Base-by-base conservation (phyloP, 2,329 filamentous ascomycete genomes). In the Cladophialophora carrionii region DNA sequence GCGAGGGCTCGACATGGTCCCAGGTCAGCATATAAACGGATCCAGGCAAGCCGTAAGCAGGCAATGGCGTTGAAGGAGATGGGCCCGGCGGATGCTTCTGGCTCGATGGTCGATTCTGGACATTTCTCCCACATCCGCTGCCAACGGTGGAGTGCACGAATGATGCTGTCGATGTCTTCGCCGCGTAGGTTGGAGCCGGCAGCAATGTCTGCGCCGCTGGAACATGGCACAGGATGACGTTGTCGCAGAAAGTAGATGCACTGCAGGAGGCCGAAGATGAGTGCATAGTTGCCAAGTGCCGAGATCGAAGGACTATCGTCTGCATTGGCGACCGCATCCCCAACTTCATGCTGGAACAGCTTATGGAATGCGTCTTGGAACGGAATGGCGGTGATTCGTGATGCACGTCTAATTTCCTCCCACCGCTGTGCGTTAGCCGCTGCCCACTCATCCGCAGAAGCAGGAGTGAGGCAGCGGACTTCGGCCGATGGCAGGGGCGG, bases 1-100 rank as follows among this genome's bases (percentile, higher is more conserved):
- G 89, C 87, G 34, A 91, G 80, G 31, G 84, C 83, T 57, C 87
- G 81, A 65, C 85, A 84, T 1, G 87, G 84, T 34, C 83, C 85
- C 7, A 89, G 80, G 69, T 90, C 57, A 17, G 32, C 31, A 55
- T 62, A 54, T n/a, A 54, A 32, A 29, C 51, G 51, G 10, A 56
- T 62, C 49, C 49, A 56, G 9, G 59, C 49, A 51, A 55, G 26
- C 29, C 49, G 37, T 24, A 54, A 20, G 4, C 52, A 49, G 17
- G 59, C 49, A 32, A 34, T 62, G 12, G 59, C 52, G 14, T 41
- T 55, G n/a, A 60, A 60, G 14, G 57, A 41, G 29, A 60, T 43
- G 31, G 57, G 57, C 6, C 41, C 49, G 6, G 59, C 49, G 10
- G 59, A 31, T 24, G 59, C 52, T 24, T 48, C 52, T n/a, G 59